Conservation (phyloP, 148 eudicot genomes). For the Nepenthes mirabilis region DNA sequence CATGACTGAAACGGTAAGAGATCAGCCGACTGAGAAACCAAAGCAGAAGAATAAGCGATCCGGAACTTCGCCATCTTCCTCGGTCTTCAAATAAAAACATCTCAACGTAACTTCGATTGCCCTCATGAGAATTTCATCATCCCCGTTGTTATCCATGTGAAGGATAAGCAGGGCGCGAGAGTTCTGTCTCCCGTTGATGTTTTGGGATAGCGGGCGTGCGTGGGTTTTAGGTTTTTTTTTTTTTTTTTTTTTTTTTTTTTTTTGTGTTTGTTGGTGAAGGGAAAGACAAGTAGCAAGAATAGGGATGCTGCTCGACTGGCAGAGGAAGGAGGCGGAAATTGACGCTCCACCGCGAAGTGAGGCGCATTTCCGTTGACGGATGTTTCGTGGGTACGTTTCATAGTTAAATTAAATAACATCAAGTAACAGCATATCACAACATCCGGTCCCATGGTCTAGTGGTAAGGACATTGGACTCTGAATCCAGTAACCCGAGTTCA, state of each 20-base stretch:
- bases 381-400: not conserved
- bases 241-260: no score
- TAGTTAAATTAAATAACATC: not conserved
- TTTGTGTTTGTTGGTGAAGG: no score
- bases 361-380: not conserved
- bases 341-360: not conserved
- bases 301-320: no score
- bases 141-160: not conserved
- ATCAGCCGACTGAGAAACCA: not conserved
- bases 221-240: no score
- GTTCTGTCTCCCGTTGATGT: no score
- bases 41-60: not conserved
- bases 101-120: not conserved
- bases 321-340: no score
- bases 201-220: no score
- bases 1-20: not conserved
- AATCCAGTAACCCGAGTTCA: slow-evolving; percentile 80
- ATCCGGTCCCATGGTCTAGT: slow-evolving; percentile 53
- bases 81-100: not conserved
- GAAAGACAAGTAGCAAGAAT: no score
- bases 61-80: not conserved
- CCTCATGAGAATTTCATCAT: not conserved
- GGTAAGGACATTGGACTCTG: slow-evolving; percentile 74
- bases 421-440: not conserved
- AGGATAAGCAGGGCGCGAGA: no score